These are phyloP conservation scores for Nigrospora oryzae DNA, from an alignment of 2,329 filamentous ascomycete species.

Conservation along the genomic window DNA sequence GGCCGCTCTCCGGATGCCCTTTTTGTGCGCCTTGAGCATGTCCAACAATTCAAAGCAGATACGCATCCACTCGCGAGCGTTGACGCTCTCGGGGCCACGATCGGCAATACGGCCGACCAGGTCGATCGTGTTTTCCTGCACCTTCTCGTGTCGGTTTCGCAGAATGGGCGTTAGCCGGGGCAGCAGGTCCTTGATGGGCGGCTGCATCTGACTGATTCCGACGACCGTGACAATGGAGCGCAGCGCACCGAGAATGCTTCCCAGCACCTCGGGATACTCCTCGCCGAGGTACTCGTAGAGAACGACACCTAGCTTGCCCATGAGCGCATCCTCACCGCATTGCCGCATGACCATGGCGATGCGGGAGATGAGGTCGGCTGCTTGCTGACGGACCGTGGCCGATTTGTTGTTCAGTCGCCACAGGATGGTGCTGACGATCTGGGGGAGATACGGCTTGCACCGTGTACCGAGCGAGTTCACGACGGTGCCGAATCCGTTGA, in stretches of 20 bases:
- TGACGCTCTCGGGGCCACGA: conserved; percentile 91
- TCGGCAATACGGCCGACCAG: conserved; percentile 96
- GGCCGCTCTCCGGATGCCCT: conserved; percentile 93
- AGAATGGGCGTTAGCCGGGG: conserved; percentile 96
- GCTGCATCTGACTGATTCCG: conserved; percentile 96
- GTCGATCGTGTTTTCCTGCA: conserved; percentile 98
- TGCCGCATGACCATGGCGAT: conserved; percentile 99
- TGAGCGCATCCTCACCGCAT: conserved; percentile 89
- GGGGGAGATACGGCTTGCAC: conserved; percentile 92
- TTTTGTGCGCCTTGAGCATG: conserved; percentile 99
- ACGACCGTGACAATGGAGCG: conserved; percentile 96
- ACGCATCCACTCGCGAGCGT: conserved; percentile 98
- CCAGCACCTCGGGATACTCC: conserved; percentile 95
- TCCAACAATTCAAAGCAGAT: conserved; percentile 98
- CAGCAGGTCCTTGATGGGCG: conserved; percentile 90
- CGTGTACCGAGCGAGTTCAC: conserved; percentile 90
- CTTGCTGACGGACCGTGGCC: conserved; percentile 91
- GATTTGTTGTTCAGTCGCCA: conserved; percentile 98
- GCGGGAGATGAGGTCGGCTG: conserved; percentile 89
- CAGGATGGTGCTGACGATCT: conserved; percentile 94
- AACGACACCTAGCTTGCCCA: conserved; percentile 90
- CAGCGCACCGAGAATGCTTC: conserved; percentile 89
- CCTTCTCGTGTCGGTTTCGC: conserved; percentile 96
- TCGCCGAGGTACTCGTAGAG: conserved; percentile 98
- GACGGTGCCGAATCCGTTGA: conserved; percentile 96